phyloP scores from a whole-genome alignment of 805 yeast genomes.

The Priceomyces carsonii region DNA sequence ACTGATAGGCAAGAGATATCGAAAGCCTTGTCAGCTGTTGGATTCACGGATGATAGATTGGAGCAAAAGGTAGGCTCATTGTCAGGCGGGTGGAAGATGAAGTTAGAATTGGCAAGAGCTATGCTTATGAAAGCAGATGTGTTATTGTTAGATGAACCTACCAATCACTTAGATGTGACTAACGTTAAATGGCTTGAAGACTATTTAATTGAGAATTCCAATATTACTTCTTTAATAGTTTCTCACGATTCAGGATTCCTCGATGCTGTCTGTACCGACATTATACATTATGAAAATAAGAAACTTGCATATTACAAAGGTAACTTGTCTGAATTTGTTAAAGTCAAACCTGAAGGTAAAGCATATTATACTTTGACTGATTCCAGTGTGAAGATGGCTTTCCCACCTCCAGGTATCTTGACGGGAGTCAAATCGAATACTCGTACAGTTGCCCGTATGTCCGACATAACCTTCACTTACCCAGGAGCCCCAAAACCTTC shows the following conservation, averaged over 20 bases:
- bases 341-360: slow-evolving; percentile 93
- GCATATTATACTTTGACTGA: slow-evolving; percentile 93
- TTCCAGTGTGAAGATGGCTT: slow-evolving; percentile 91
- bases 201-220: slow-evolving; percentile 76
- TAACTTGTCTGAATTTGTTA: slow-evolving; percentile 88
- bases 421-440: slow-evolving; percentile 97
- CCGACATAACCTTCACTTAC: slow-evolving; percentile 81
- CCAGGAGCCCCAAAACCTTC: slow-evolving; percentile 91
- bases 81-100: slow-evolving; percentile 99
- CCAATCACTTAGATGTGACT: slow-evolving; percentile 93
- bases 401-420: slow-evolving; percentile 97
- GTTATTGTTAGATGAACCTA: slow-evolving; percentile 93
- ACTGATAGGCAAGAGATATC: slow-evolving; percentile 73
- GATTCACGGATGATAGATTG: slow-evolving; percentile 88
- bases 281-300: slow-evolving; percentile 93
- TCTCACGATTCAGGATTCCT: slow-evolving; percentile 97
- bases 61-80: slow-evolving; percentile 89
- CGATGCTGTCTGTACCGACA: slow-evolving; percentile 94
- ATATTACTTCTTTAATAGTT: slow-evolving; percentile 91
- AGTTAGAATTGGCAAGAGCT: slow-evolving; percentile 96
- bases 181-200: slow-evolving; percentile 95
- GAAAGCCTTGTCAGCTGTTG: slow-evolving; percentile 76
- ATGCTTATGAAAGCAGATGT: slow-evolving; percentile 98
- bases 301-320: slow-evolving; percentile 95
- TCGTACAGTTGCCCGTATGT: slow-evolving; percentile 87